Evolutionary conservation across 2,329 filamentous ascomycete species (phyloP).

Genomic region (Stromatinia cepivora): DNA sequence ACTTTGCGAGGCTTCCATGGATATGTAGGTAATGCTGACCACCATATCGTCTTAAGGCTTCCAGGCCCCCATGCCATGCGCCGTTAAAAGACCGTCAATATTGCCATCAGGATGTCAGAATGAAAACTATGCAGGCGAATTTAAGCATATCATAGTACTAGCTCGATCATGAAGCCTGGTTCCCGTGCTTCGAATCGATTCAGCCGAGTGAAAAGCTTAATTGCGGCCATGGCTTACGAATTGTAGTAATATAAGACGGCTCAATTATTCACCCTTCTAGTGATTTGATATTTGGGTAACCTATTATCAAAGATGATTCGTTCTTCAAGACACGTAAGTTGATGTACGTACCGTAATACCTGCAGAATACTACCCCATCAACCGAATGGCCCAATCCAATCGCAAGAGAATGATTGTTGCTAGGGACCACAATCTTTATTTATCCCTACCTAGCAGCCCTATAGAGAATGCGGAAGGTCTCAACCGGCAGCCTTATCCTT

Average conservation of each 20-base stretch:
- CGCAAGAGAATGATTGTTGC: not conserved
- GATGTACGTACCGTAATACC: not conserved
- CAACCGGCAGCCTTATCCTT: not conserved
- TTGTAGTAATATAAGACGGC: not conserved
- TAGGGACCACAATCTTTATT: not conserved
- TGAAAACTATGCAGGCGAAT: conserved; percentile 1
- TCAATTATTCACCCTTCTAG: not conserved
- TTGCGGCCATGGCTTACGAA: not conserved
- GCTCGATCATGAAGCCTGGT: not conserved
- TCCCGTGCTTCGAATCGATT: not conserved
- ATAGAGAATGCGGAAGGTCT: not conserved
- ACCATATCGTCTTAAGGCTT: not conserved
- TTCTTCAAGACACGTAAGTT: not conserved
- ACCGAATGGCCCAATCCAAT: conserved; percentile 9
- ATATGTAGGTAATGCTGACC: conserved; percentile 13
- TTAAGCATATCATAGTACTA: not conserved
- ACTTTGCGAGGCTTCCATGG: conserved; percentile 1
- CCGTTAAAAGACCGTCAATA: not conserved
- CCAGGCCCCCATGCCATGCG: not conserved
- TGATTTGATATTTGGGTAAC: not conserved
- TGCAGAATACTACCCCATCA: not conserved
- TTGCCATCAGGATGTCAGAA: conserved; percentile 12
- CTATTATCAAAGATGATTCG: not conserved
- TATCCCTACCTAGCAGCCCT: conserved; percentile 6
- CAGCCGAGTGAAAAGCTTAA: conserved; percentile 3